phyloP scores from a whole-genome alignment of 352 stramenopile species.

The Phytophthora quininea region DNA sequence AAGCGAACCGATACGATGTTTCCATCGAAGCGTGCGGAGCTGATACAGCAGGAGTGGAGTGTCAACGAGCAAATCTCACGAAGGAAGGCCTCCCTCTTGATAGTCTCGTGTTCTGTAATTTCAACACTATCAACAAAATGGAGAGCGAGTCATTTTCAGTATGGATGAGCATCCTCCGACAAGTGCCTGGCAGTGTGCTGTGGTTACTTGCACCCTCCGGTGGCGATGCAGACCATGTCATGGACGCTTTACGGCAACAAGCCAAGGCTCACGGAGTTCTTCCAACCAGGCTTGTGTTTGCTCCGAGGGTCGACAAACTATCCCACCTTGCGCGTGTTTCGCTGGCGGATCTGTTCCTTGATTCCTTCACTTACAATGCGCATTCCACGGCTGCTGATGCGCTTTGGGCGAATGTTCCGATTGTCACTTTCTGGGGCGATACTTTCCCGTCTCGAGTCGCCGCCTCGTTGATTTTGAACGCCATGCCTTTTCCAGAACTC shows the following conservation, averaged over 20 bases:
- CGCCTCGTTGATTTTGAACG: slow-evolving; percentile 55
- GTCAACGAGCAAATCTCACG: slow-evolving; percentile 16
- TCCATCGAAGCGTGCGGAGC: slow-evolving; percentile 36
- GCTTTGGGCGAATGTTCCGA: slow-evolving; percentile 87
- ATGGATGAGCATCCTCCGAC: slow-evolving; percentile 90
- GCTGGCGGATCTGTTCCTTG: slow-evolving; percentile 93
- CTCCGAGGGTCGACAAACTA: slow-evolving; percentile 55
- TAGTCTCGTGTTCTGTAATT: slow-evolving; percentile 87
- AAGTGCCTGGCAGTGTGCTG: slow-evolving; percentile 83
- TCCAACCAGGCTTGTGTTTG: slow-evolving; percentile 73
- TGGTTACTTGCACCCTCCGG: slow-evolving; percentile 77
- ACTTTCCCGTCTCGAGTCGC: slow-evolving; percentile 79
- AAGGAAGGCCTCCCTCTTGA: slow-evolving; percentile 37
- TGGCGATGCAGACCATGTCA: slow-evolving; percentile 20
- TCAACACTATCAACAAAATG: slow-evolving; percentile 96
- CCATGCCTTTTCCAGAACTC: slow-evolving; percentile 39
- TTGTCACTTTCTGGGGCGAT: slow-evolving; percentile 88
- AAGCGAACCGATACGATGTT: slow-evolving; percentile 88
- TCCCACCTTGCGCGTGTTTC: slow-evolving; percentile 83
- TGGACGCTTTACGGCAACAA: slow-evolving; percentile 47
- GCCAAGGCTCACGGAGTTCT: slow-evolving; percentile 72
- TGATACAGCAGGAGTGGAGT: slow-evolving; percentile 9
- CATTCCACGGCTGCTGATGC: slow-evolving; percentile 94
- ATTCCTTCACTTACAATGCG: slow-evolving; percentile 96
- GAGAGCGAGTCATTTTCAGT: slow-evolving; percentile 85